Evolutionary conservation across 139 green algal species (phyloP).

Genomic region (Bryopsis sp.): DNA sequence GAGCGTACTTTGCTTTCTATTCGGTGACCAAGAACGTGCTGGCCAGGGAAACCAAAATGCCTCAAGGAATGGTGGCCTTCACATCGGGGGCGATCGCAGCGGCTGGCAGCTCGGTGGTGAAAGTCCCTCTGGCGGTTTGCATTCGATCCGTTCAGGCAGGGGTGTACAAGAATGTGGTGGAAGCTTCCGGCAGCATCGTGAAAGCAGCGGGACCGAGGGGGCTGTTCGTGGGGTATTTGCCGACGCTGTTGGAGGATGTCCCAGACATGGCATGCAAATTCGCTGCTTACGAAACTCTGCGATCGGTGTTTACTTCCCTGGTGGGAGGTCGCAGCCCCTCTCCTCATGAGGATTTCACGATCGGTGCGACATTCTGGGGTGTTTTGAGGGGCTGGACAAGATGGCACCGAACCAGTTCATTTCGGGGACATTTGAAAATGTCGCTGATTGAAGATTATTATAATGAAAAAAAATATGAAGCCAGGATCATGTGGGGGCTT

Average conservation of each 20-base stretch:
- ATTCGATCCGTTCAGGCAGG: slow-evolving; percentile 77
- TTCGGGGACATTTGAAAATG: too few relatives aligned
- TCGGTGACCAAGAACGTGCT: slow-evolving; percentile 51
- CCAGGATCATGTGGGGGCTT: too few relatives aligned
- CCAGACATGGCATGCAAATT: slow-evolving; percentile 92
- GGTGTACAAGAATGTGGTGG: slow-evolving; percentile 72
- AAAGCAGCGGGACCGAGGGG: slow-evolving; percentile 49
- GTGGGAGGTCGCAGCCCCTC: slow-evolving; percentile 23
- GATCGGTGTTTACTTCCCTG: slow-evolving; percentile 39
- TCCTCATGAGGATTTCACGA: slow-evolving; percentile 64
- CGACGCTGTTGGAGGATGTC: slow-evolving; percentile 82
- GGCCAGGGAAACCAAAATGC: slow-evolving; percentile 28
- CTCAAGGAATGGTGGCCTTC: slow-evolving; percentile 28
- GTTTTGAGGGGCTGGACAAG: too few relatives aligned
- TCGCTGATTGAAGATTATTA: too few relatives aligned
- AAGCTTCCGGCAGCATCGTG: slow-evolving; percentile 52
- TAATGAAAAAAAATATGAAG: too few relatives aligned
- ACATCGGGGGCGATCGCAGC: slow-evolving; percentile 39
- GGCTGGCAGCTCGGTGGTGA: slow-evolving; percentile 50
- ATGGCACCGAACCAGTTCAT: too few relatives aligned
- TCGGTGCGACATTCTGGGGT: too few relatives aligned
- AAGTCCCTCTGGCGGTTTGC: slow-evolving; percentile 83
- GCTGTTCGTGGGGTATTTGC: slow-evolving; percentile 78
- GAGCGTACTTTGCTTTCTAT: slow-evolving; percentile 70
- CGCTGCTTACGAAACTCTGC: slow-evolving; percentile 75